These are phyloP conservation scores for Ricinus communis DNA, from an alignment of 345 rosid species.

Conservation along the genomic window DNA sequence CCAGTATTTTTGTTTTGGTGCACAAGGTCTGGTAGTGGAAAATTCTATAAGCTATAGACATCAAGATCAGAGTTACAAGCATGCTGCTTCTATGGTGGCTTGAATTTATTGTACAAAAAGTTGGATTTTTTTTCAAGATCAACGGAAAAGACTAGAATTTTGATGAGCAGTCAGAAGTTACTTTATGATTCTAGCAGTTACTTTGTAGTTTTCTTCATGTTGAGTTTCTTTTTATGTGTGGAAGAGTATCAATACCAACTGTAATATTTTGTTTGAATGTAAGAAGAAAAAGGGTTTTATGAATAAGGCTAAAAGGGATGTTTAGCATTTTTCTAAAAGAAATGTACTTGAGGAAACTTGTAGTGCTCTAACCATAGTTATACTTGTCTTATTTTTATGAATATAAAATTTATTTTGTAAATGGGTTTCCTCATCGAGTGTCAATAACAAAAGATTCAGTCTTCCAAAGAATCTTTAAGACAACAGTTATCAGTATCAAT, in stretches of 20 bases:
- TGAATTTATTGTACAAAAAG: constrained; percentile 20
- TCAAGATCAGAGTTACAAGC: constrained; percentile 38
- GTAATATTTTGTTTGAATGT: constrained; percentile 10
- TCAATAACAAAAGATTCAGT: not conserved
- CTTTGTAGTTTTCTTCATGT: not conserved
- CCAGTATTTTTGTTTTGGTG: constrained; percentile 66
- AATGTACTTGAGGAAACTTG: not conserved
- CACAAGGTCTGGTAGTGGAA: constrained; percentile 55
- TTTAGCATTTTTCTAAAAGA: too few species aligned
- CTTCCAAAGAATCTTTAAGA: not conserved
- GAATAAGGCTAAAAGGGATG: too few species aligned
- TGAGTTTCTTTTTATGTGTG: not conserved
- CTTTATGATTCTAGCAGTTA: not conserved
- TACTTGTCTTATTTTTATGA: too few species aligned
- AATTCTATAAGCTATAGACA: constrained; percentile 28
- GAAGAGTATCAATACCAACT: not conserved
- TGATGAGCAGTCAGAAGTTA: not conserved
- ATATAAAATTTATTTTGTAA: too few species aligned
- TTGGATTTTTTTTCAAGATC: too few species aligned
- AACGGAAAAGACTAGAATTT: not conserved
- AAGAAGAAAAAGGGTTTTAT: not conserved
- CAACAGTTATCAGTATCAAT: not conserved
- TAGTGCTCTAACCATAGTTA: too few species aligned
- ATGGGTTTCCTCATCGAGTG: not conserved
- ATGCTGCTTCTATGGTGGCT: constrained; percentile 45